Evolutionary conservation across 2,329 filamentous ascomycete genomes (phyloP), one percentile per base, ranked within the genome.

Genomic region (Aspergillus proliferans): DNA sequence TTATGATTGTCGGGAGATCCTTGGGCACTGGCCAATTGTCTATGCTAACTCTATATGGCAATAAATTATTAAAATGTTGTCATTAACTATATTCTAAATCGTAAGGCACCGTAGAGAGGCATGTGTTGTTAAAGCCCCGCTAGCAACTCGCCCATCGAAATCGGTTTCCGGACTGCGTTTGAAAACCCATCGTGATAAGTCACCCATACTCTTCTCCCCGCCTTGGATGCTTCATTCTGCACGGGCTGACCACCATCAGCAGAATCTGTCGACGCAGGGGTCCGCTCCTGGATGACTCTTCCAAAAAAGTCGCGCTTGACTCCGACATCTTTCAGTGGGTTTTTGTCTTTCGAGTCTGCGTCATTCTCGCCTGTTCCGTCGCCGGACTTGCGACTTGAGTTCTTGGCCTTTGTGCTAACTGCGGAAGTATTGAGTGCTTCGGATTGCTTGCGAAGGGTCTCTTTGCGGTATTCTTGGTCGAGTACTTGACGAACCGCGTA

Each of bases 401-500:
- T 58, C 14, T 45, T 60, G 18, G 72, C 42, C 43, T 49, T 58
- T 8, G 18, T 38, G 34, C 6, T 19, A 15, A 21, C 10, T 14
- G 38, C 3, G 59, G 47, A 46, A 61, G 64, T 58, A 68, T 57
- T 65, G 71, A 57, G 75, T 0, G 83, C 78, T 3, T 81, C 78
- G 52, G 81, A 81, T 45, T 87, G 85, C 12, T 85, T 83, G 30
- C 83, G 74, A 26, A 80, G 73, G 10, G 85, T 79, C 43, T 88
- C 85, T 62, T 86, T 88, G 52, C 82, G 82, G 59, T 92, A 87
- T 67, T 97, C 92, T 65, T 93, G 88, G 62, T 95, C 90, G 1
- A 98, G 78, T 7, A 96, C 91, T 67, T 96, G 92, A 19, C 93
- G 84, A 5, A 98, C 86, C 1, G 92, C 92, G 63, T 89, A 98